Evolutionary conservation across 805 yeast species (phyloP).

Genomic region (Pichia nanzhaoensis): DNA sequence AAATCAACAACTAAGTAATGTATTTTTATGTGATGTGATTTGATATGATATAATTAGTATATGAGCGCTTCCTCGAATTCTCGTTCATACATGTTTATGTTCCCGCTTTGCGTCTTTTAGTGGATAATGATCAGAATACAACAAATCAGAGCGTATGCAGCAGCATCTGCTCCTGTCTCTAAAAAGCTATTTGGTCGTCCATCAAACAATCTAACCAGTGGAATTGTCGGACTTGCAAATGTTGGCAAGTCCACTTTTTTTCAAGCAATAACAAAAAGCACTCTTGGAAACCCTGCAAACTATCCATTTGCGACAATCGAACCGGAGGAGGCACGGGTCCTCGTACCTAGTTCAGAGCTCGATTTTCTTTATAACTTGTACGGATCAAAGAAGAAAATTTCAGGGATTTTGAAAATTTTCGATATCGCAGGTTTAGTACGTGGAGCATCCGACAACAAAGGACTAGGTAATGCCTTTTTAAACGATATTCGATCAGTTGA

Average conservation of each 20-base stretch:
- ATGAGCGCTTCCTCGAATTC: too few relatives aligned
- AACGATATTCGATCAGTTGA: slow-evolving; percentile 66
- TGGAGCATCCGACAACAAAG: slow-evolving; percentile 60
- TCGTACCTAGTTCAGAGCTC: slow-evolving; percentile 46
- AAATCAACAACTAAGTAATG: too few relatives aligned
- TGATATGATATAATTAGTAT: too few relatives aligned
- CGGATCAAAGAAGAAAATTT: slow-evolving; percentile 43
- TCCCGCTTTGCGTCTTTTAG: too few relatives aligned
- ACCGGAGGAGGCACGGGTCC: slow-evolving; percentile 57
- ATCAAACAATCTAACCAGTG: slow-evolving; percentile 33
- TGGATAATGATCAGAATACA: background rate
- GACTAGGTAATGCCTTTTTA: slow-evolving; percentile 68
- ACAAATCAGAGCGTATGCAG: slow-evolving; percentile 4
- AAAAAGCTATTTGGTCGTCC: slow-evolving; percentile 29
- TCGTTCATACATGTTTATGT: too few relatives aligned
- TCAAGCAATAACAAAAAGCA: slow-evolving; percentile 54
- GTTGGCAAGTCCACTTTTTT: slow-evolving; percentile 56
- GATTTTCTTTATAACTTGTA: slow-evolving; percentile 43
- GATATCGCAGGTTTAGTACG: slow-evolving; percentile 69
- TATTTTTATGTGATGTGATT: too few relatives aligned
- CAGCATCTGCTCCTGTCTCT: background rate
- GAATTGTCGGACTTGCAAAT: slow-evolving; percentile 59
- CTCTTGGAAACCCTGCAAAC: slow-evolving; percentile 60
- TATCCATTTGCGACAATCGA: slow-evolving; percentile 75
- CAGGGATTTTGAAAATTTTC: slow-evolving; percentile 50